phyloP scores from a whole-genome alignment of 169 alveolate genomes.

The Plasmodium inui region DNA sequence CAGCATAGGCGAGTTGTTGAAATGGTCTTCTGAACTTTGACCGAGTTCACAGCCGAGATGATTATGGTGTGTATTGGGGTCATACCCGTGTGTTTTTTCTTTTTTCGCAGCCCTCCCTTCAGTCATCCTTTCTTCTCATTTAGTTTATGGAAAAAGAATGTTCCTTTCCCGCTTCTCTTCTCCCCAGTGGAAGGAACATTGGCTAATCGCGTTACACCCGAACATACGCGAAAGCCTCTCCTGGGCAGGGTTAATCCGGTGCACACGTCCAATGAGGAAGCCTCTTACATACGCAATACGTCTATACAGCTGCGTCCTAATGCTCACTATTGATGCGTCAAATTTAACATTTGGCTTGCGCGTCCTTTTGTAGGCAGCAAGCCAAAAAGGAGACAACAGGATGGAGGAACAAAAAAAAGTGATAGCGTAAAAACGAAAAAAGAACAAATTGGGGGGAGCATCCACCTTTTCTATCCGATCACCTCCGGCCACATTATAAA shows the following conservation, averaged over 20 bases:
- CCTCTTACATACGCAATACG: background rate
- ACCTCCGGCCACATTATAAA: background rate
- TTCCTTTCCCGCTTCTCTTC: background rate
- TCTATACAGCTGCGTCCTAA: background rate
- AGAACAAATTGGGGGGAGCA: background rate
- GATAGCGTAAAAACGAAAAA: background rate
- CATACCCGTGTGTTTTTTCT: background rate
- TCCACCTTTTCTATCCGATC: background rate
- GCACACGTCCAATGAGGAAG: background rate
- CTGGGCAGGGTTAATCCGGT: background rate
- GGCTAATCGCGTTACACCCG: background rate
- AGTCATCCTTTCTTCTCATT: background rate
- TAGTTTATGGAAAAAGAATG: background rate
- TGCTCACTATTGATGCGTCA: background rate
- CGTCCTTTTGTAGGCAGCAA: background rate
- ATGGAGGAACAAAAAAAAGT: background rate
- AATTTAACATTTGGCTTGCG: background rate
- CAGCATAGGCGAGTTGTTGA: background rate
- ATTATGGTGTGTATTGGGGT: background rate
- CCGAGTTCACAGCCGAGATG: background rate
- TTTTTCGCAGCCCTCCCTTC: background rate
- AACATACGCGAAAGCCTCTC: background rate
- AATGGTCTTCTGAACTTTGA: background rate
- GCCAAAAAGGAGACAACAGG: background rate
- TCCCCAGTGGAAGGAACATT: background rate